Percentiles rank a stretch among this genome's conserved stretches.
Conservation (phyloP, 2,329 filamentous ascomycete species). For the Cladobotryum protrusum region DNA sequence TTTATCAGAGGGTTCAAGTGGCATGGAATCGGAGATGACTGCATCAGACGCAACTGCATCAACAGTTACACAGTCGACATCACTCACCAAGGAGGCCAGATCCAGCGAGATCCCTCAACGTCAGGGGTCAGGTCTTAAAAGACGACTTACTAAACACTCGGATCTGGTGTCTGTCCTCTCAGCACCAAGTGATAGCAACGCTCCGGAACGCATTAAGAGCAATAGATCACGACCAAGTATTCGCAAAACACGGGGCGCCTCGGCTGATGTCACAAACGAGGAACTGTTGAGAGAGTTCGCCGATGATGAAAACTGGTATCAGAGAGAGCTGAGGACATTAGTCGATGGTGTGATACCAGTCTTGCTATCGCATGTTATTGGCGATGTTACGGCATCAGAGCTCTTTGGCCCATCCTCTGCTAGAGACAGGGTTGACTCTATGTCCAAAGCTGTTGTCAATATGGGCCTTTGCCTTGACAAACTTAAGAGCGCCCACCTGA, state of each 20-base stretch:
- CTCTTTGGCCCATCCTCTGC: slow-evolving; percentile 57
- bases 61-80: slow-evolving; percentile 37
- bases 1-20: slow-evolving; percentile 43
- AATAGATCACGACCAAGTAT: slow-evolving; percentile 73
- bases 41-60: slow-evolving; percentile 39
- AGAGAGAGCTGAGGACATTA: slow-evolving; percentile 82
- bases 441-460: slow-evolving; percentile 82
- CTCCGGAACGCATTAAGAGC: slow-evolving; percentile 58
- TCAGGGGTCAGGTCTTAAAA: slow-evolving; percentile 54
- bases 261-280: slow-evolving; percentile 61
- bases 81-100: slow-evolving; percentile 20
- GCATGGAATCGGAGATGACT: slow-evolving; percentile 42
- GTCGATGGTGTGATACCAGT: slow-evolving; percentile 95
- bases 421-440: slow-evolving; percentile 48
- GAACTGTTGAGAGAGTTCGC: slow-evolving; percentile 76
- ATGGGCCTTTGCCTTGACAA: slow-evolving; percentile 91
- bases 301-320: slow-evolving; percentile 81
- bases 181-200: slow-evolving; percentile 51
- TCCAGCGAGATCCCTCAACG: slow-evolving; percentile 23
- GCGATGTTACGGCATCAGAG: slow-evolving; percentile 57
- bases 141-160: slow-evolving; percentile 81
- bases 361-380: slow-evolving; percentile 76
- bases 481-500: slow-evolving; percentile 71
- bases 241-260: slow-evolving; percentile 62
- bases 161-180: slow-evolving; percentile 93